Evolutionary conservation across 768 basidiomycete species (phyloP), one percentile per base, ranked within the genome.

Genomic region (Lactarius deliciosus): DNA sequence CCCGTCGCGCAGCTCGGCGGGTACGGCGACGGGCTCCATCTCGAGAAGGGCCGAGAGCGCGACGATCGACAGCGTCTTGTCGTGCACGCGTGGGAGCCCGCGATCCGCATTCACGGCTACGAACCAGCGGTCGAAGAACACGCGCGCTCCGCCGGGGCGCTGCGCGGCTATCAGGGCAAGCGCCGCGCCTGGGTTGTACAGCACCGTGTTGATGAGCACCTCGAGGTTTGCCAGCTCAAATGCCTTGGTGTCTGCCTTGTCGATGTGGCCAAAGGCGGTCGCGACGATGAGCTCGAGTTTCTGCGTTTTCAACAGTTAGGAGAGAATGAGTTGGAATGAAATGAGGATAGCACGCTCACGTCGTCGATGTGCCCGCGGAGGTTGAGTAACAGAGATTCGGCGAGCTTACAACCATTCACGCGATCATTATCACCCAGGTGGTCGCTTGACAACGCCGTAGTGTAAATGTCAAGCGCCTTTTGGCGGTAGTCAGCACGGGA

Each of bases 41-140:
- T 94, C 91, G 73, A 96, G 79, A 65, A 95, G 77, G 55, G 87
- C 86, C 68, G 88, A 91, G 64, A 96, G 75, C 11, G 93, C 86
- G 64, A 91, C 74, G 64, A 95, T 85, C 70, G 84, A 86, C 64
- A 96, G 79, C 76, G 90, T 93, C 83, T 94, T 94, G 78, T 96
- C 93, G 74, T 96, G 93, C 54, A 96, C 92, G 22, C 93, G 85
- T 15, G 92, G 91, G 41, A 94, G 82, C 57, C 81, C 82, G 30
- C 75, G 79, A 38, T 82, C 79, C 43, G 69, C 73, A 64, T 86
- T 86, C 76, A 94, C 90, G 13, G 86, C 85, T 13, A 77, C 82
- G 74, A 95, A 94, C 93, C 93, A 96, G 69, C 80, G 83, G 73
- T 92, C 86, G 74, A 96, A 94, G 81, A 96, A 93, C n/a, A 76